These are phyloP conservation scores for Debaryomyces tyrocola DNA, from an alignment of 805 yeast species.

Conservation along the genomic window DNA sequence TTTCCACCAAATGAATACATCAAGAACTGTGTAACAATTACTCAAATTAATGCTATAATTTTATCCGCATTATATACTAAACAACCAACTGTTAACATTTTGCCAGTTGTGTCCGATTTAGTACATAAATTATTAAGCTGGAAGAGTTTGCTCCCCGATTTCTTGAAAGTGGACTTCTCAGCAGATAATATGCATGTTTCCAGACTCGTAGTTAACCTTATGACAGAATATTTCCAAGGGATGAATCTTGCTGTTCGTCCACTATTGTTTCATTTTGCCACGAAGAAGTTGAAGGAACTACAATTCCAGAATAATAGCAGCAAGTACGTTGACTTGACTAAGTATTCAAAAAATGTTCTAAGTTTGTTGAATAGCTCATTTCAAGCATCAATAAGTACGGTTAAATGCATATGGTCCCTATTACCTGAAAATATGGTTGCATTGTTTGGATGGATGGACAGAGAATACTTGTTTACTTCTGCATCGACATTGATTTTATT, in stretches of 20 bases:
- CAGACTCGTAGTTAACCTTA: slow-evolving; percentile 67
- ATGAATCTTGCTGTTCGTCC: slow-evolving; percentile 79
- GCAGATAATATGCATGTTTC: slow-evolving; percentile 55
- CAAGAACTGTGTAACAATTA: slow-evolving; percentile 73
- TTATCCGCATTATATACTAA: slow-evolving; percentile 68
- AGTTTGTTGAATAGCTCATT: slow-evolving; percentile 72
- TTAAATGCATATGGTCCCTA: slow-evolving; percentile 71
- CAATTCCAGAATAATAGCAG: slow-evolving; percentile 41
- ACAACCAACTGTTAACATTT: slow-evolving; percentile 73
- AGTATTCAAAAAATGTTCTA: slow-evolving; percentile 67
- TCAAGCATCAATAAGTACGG: slow-evolving; percentile 77
- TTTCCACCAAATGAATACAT: slow-evolving; percentile 80
- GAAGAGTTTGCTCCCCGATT: slow-evolving; percentile 65
- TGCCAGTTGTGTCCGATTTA: slow-evolving; percentile 70
- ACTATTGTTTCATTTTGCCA: slow-evolving; percentile 70
- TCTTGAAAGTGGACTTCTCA: slow-evolving; percentile 62
- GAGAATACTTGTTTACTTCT: slow-evolving; percentile 77
- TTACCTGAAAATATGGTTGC: slow-evolving; percentile 83
- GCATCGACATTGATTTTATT: slow-evolving; percentile 72
- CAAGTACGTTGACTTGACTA: slow-evolving; percentile 61
- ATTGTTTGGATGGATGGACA: slow-evolving; percentile 81
- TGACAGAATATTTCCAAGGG: slow-evolving; percentile 84
- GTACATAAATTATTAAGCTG: slow-evolving; percentile 67
- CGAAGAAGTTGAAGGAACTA: slow-evolving; percentile 57
- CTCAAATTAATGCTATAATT: slow-evolving; percentile 75